Base-by-base conservation (phyloP, 2,329 filamentous ascomycete species). In the Cercospora sojina region DNA sequence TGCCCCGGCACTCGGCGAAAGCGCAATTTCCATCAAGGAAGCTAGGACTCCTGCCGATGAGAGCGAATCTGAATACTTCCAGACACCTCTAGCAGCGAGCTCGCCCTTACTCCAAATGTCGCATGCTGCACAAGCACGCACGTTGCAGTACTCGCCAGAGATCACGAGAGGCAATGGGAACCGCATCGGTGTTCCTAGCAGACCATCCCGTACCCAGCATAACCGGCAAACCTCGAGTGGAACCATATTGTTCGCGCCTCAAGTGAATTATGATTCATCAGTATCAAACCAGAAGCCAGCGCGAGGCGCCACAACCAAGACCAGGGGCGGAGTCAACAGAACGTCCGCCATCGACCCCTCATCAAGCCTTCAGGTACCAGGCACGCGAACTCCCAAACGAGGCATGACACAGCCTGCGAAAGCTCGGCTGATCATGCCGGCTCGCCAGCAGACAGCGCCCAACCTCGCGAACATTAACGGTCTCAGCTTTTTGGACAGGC, bases 221-320 rank as follows among this genome's bases (percentile, higher is more conserved):
- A 85, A 81, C 64, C 89, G 93, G 41, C 93, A 92, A 12, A 77
- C 90, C 3, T 97, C 93, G 0, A 90, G 88, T 20, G 92, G 89
- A 72, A 97, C 93, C 0, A 93, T 96, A 62, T 82, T 97, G 1
- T 96, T 91, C 79, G 93, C 91, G 35, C 93, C 93, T n/a, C 68
- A 69, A 47, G 59, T 70, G 20, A 61, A 51, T 43, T 67, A 67
- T 67, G 73, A 77, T 38, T 78, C 79, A 3, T 77, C 79, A 6
- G 75, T 78, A 2, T 71, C 79, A 1, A 79, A 80, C 8, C 65
- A 67, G 9, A 67, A 67, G 10, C 59, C 62, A 13, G 62, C 69
- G n/a, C 71, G 72, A 9, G 70, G 70, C 13, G 35, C 62, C 5
- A 71, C 71, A 2, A 67, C 70, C n/a, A 74, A 71, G 62, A 79